Evolutionary conservation across 2,329 filamentous ascomycete species (phyloP).

Genomic region (Myriosclerotinia curreyana): DNA sequence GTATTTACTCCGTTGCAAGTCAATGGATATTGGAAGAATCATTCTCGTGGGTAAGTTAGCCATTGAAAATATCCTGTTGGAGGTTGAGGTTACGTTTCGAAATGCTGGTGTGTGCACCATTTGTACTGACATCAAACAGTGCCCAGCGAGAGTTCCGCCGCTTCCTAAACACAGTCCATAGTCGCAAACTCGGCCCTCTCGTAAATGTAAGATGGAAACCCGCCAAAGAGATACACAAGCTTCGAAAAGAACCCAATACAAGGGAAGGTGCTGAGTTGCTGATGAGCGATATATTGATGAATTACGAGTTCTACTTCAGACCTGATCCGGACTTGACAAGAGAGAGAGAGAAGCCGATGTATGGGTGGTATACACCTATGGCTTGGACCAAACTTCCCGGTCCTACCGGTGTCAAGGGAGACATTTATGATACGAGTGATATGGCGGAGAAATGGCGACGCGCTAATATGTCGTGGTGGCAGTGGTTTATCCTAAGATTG

Average conservation of each 20-base stretch:
- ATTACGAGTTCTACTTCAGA: not conserved
- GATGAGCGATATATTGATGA: conserved; percentile 8
- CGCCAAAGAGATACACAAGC: not conserved
- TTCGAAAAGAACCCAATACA: not conserved
- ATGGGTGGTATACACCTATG: conserved; percentile 5
- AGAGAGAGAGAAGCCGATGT: not conserved
- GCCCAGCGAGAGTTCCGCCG: not conserved
- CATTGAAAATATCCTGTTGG: no score
- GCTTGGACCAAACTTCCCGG: conserved; percentile 1
- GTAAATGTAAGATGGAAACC: not conserved
- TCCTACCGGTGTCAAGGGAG: not conserved
- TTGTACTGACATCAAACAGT: not conserved
- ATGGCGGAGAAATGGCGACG: not conserved
- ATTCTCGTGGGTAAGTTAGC: not conserved
- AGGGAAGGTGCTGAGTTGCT: not conserved
- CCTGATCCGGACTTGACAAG: not conserved
- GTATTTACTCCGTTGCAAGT: conserved; percentile 2
- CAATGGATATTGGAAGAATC: conserved; percentile 3
- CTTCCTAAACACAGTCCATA: not conserved
- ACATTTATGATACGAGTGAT: not conserved
- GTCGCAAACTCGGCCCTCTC: conserved; percentile 1
- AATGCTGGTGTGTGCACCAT: not conserved
- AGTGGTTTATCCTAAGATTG: not conserved
- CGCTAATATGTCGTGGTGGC: not conserved
- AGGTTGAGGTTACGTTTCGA: not conserved